Evolutionary conservation across 768 basidiomycete species (phyloP), one percentile per base, ranked within the genome.

Genomic region (Lenzites betulinus): DNA sequence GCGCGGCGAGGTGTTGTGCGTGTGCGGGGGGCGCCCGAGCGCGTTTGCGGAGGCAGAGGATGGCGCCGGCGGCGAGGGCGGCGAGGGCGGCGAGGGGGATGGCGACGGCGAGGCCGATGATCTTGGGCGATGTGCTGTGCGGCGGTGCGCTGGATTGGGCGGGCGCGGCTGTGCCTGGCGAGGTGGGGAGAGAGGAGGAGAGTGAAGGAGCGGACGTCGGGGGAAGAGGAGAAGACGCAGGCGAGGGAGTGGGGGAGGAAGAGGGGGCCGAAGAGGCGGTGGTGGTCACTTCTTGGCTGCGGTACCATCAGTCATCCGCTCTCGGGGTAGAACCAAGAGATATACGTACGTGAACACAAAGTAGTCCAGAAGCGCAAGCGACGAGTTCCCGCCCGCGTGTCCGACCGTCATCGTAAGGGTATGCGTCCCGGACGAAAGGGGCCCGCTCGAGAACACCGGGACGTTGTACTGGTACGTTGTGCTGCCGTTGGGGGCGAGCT

Each of bases 271-370:
- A 39, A 13, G 38, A 39, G 15, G 38, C 4, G 4, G 38, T 39
- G 18, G 38, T 8, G 11, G 6, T 18, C 13, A 39, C 38, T 39
- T 39, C 38, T 39, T 39, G 38, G 13, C 38, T 39, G 38, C 4
- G 18, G 3, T 15, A 39, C 4, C 4, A 39, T 39, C 38, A 18
- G 18, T 4, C 15, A 4, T 13, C 18, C 18, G 15, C 13, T 16
- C 6, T 3, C 11, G 4, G 13, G 15, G 38, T 5, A 39, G 15
- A 7, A 8, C 5, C 18, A 41, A n/a, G 18, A n/a, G 12, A 36
- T 16, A 22, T 20, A 65, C 64, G 42, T 5, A 78, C 78, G 75
- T 69, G 61, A 79, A 80, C 16, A 77, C 64, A 55, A 80, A 71
- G 33, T 72, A 71, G 64, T 80, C 79, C 1, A 81, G 64, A 16